Evolutionary conservation across 2,329 filamentous ascomycete genomes (phyloP).

Genomic region (Teratosphaeria zuluensis): DNA sequence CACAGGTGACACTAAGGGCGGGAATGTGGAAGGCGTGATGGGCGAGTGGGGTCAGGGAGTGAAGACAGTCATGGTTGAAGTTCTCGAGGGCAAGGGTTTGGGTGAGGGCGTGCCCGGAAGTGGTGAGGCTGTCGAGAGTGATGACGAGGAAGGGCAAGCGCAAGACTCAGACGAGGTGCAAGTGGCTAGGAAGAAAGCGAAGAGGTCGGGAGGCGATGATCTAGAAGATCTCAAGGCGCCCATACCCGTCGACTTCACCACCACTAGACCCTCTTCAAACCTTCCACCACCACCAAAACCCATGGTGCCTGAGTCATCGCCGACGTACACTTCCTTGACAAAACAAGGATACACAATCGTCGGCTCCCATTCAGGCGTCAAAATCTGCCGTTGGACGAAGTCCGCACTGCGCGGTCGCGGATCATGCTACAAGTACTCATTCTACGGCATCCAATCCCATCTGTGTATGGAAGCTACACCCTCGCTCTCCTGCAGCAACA

Average conservation of each 20-base stretch:
- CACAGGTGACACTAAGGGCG: slow-evolving; percentile 66
- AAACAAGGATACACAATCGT: slow-evolving; percentile 97
- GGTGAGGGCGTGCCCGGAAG: slow-evolving; percentile 66
- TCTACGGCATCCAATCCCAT: slow-evolving; percentile 94
- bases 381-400: slow-evolving; percentile 98
- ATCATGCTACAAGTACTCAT: slow-evolving; percentile 95
- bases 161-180: slow-evolving; percentile 16
- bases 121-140: slow-evolving; percentile 76
- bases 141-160: slow-evolving; percentile 51
- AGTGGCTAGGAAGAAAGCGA: slow-evolving; percentile 28
- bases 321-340: slow-evolving; percentile 78
- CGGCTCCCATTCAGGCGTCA: slow-evolving; percentile 89
- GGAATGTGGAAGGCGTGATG: slow-evolving; percentile 55
- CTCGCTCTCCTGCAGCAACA: slow-evolving; percentile 91
- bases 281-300: slow-evolving; percentile 55
- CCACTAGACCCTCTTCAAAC: slow-evolving; percentile 43
- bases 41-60: slow-evolving; percentile 72
- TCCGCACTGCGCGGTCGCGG: slow-evolving; percentile 86
- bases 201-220: slow-evolving; percentile 50
- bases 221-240: slow-evolving; percentile 65
- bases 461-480: slow-evolving; percentile 98
- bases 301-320: slow-evolving; percentile 88
- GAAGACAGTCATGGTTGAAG: slow-evolving; percentile 56
- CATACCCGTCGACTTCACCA: slow-evolving; percentile 80
- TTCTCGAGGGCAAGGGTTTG: slow-evolving; percentile 43